Conservation (phyloP, 202 grass and related monocot genomes). For the Tripidium arundinaceum region DNA sequence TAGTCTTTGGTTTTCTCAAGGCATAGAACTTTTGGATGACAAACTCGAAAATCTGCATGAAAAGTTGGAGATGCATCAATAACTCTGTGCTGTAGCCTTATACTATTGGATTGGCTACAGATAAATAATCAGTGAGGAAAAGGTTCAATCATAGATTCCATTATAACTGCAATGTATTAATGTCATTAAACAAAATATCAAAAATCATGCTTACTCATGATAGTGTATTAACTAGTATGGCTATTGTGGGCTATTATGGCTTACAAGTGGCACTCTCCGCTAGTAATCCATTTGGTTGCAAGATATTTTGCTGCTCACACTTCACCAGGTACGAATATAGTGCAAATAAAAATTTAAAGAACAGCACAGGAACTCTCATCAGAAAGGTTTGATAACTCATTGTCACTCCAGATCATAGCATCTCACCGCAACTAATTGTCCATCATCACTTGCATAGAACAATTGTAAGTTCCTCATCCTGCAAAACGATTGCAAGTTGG, state of each 20-base stretch:
- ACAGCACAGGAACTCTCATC: not conserved
- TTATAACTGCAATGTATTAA: not conserved
- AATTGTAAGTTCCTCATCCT: not conserved
- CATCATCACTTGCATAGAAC: not conserved
- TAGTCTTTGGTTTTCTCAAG: slow-evolving; percentile 99
- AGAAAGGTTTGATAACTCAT: not conserved
- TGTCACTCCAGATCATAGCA: not conserved
- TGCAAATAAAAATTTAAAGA: not conserved
- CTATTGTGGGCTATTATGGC: not conserved
- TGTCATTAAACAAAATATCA: slow-evolving; percentile 4
- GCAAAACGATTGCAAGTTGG: not conserved
- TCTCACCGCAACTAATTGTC: not conserved
- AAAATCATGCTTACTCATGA: not conserved
- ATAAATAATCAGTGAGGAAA: not conserved
- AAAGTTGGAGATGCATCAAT: slow-evolving; percentile 32
- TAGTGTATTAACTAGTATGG: not conserved
- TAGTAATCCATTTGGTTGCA: not conserved
- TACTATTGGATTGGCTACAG: not conserved
- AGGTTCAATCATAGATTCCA: not conserved
- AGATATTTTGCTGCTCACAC: not conserved
- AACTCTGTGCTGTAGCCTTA: slow-evolving; percentile 13
- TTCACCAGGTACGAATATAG: not conserved
- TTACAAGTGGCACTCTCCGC: not conserved
- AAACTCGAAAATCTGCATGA: slow-evolving; percentile 95
- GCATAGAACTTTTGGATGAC: slow-evolving; percentile 94